Percentiles rank a stretch among this genome's conserved stretches.
These are phyloP conservation scores for Bromus sterilis DNA, from an alignment of 176 grass and related monocot genomes.

Conservation along the genomic window DNA sequence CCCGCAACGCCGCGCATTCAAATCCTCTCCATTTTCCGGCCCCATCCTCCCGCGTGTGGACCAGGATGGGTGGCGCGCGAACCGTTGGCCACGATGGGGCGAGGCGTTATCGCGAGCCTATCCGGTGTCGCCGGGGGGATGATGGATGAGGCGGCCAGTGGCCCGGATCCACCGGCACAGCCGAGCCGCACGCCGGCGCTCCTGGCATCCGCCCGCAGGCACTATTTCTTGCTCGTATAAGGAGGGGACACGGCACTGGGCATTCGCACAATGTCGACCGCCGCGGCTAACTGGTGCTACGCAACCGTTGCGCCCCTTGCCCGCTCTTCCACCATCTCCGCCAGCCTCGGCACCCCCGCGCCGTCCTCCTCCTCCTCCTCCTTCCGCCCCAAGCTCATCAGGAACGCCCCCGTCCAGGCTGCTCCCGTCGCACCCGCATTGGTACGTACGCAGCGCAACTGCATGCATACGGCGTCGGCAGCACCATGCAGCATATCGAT, in stretches of 20 bases:
- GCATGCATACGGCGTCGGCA: not conserved
- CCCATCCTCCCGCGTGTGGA: slow-evolving; percentile 14
- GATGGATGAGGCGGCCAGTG: slow-evolving; percentile 20
- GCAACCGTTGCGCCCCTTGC: slow-evolving; percentile 5
- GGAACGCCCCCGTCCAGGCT: slow-evolving; percentile 52
- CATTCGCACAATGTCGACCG: slow-evolving; percentile 57
- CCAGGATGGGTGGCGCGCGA: not conserved
- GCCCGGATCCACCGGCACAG: slow-evolving; percentile 21
- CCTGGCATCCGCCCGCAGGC: slow-evolving; percentile 1
- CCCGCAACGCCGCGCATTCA: not conserved
- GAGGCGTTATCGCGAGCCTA: slow-evolving; percentile 34
- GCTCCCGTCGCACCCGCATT: slow-evolving; percentile 16
- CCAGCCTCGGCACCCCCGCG: slow-evolving; percentile 20
- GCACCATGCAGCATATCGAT: not conserved
- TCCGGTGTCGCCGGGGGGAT: slow-evolving; percentile 22
- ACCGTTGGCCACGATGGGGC: slow-evolving; percentile 22
- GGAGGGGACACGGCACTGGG: not conserved
- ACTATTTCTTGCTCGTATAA: slow-evolving; percentile 20
- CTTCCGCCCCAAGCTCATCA: slow-evolving; percentile 46
- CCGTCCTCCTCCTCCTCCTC: slow-evolving; percentile 9
- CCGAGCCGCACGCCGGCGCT: slow-evolving; percentile 23
- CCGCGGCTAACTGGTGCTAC: slow-evolving; percentile 35
- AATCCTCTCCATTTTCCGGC: not conserved
- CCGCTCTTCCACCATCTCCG: slow-evolving; percentile 24
- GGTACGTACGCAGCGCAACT: slow-evolving; percentile 35